A percentile compares a stretch with the other conserved stretches of the same genome.
Evolutionary conservation across 208 protist species (phyloP).

Genomic region (Phytomonas francai): DNA sequence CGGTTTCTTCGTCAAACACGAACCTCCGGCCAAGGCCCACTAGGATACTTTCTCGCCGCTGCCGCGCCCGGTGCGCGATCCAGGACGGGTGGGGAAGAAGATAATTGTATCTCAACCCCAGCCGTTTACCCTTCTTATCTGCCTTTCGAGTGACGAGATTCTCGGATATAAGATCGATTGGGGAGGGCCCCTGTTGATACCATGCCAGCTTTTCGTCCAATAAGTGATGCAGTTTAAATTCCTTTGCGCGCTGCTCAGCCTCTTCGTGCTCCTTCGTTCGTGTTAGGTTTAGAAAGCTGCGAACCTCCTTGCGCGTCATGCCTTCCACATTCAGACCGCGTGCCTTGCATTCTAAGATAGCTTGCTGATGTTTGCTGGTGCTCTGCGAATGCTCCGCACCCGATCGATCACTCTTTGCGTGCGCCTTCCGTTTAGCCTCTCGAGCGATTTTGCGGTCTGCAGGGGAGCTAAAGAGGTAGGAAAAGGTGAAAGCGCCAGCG

Average conservation of each 20-base stretch:
- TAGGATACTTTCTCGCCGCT: constrained; percentile 52
- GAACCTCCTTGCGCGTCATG: constrained; percentile 78
- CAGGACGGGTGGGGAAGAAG: constrained; percentile 79
- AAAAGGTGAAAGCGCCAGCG: constrained; percentile 30
- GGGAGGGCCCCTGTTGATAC: constrained; percentile 86
- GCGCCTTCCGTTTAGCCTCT: constrained; percentile 14
- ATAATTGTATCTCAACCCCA: constrained; percentile 82
- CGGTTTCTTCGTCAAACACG: constrained; percentile 48
- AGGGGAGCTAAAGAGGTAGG: constrained; percentile 79
- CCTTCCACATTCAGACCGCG: constrained; percentile 68
- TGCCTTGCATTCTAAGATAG: constrained; percentile 42
- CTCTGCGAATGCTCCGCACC: constrained; percentile 16
- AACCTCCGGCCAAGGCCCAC: constrained; percentile 63
- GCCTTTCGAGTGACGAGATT: constrained; percentile 75
- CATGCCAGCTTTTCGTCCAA: constrained; percentile 81
- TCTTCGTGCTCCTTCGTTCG: constrained; percentile 50
- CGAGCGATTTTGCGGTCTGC: constrained; percentile 62
- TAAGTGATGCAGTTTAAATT: constrained; percentile 70
- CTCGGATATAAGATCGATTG: constrained; percentile 80
- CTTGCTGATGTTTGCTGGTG: constrained; percentile 69
- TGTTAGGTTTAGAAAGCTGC: constrained; percentile 65
- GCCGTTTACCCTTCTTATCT: constrained; percentile 69
- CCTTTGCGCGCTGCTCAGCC: constrained; percentile 23
- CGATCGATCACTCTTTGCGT: constrained; percentile 18
- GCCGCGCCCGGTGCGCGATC: constrained; percentile 60